Conservation (phyloP, 768 basidiomycete species). For the Suillus sp. region DNA sequence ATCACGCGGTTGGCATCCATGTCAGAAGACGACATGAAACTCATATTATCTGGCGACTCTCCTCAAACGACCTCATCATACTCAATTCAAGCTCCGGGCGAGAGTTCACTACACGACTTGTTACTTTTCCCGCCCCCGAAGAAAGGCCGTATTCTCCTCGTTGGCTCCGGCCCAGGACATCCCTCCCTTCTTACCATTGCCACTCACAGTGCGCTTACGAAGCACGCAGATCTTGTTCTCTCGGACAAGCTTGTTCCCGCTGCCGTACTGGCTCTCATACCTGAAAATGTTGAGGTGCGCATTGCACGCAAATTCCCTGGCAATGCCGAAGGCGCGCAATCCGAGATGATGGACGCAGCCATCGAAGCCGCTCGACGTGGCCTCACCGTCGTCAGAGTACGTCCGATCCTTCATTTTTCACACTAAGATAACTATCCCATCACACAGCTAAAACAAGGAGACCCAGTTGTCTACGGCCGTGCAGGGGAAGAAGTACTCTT, state of each 20-base stretch:
- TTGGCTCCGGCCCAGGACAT: constrained; percentile 95
- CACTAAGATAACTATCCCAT: background rate
- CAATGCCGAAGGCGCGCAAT: constrained; percentile 93
- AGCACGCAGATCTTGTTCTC: constrained; percentile 82
- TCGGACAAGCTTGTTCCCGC: constrained; percentile 96
- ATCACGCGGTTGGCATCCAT: constrained; percentile 73
- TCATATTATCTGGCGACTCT: constrained; percentile 41
- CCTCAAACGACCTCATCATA: background rate
- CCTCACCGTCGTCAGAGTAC: constrained; percentile 81
- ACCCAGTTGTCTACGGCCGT: constrained; percentile 93
- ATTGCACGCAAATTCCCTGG: constrained; percentile 98
- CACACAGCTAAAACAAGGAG: constrained; percentile 90
- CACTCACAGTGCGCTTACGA: constrained; percentile 77
- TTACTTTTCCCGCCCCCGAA: constrained; percentile 20
- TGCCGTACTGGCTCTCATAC: constrained; percentile 84
- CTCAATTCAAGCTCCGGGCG: constrained; percentile 32
- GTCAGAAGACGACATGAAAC: constrained; percentile 65
- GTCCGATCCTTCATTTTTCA: constrained; percentile 27
- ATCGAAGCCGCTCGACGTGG: constrained; percentile 80
- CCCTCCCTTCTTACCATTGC: constrained; percentile 90
- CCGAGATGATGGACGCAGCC: constrained; percentile 92
- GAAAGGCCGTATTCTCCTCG: constrained; percentile 79
- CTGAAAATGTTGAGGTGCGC: constrained; percentile 65
- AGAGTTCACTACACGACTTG: constrained; percentile 35
- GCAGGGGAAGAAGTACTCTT: constrained; percentile 93